Conservation (phyloP, 2,329 filamentous ascomycete species). For the Fusarium succisae region DNA sequence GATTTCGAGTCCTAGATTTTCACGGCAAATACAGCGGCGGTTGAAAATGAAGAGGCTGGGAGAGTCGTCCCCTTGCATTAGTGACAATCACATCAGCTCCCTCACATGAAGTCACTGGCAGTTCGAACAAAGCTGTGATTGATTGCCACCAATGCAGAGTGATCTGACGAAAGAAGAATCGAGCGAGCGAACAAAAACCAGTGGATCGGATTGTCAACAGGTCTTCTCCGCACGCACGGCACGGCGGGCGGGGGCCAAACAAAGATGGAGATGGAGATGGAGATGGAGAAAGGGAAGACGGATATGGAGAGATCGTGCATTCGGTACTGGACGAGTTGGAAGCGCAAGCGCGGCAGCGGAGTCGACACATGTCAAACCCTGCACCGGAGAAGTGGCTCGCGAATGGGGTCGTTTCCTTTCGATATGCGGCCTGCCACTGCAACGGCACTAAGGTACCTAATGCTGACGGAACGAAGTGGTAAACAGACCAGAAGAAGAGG, state of each 20-base stretch:
- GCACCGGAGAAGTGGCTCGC: constrained; percentile 35
- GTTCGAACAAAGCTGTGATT: constrained; percentile 1
- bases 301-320: constrained; percentile 42
- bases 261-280: constrained; percentile 11
- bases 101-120: constrained; percentile 5
- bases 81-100: constrained; percentile 22
- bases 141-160: constrained; percentile 21
- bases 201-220: constrained; percentile 34
- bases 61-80: constrained; percentile 28
- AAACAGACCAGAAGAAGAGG: constrained; percentile 15
- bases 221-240: constrained; percentile 42
- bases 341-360: constrained; percentile 35
- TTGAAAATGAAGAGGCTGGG: constrained; percentile 10
- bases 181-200: constrained; percentile 14
- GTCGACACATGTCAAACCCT: constrained; percentile 37
- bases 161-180: constrained; percentile 13
- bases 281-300: constrained; percentile 6
- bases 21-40: background rate
- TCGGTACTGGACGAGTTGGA: constrained; percentile 27
- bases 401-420: constrained; percentile 42
- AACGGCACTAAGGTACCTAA: constrained; percentile 11
- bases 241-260: constrained; percentile 27
- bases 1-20: constrained; percentile 5
- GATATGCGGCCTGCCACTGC: constrained; percentile 21
- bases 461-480: constrained; percentile 24